Conservation (phyloP, 805 yeast species). For the Candida rishiriensis region DNA sequence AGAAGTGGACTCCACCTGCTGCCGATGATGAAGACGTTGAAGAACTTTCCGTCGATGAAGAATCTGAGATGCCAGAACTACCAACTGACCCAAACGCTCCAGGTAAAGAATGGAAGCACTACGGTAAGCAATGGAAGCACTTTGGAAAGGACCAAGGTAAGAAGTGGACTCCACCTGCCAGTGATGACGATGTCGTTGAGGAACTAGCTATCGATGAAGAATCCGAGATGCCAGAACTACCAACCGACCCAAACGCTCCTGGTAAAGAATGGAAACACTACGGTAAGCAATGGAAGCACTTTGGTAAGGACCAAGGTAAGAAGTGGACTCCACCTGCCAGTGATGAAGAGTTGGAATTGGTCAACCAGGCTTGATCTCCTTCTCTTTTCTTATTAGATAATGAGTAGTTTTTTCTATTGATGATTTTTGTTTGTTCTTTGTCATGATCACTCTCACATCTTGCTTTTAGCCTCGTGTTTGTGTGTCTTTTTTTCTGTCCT, state of each 20-base stretch:
- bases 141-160: slow-evolving; percentile 19
- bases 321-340: slow-evolving; percentile 14
- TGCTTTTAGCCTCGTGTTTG: not conserved
- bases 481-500: not conserved
- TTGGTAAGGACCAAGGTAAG: slow-evolving; percentile 20
- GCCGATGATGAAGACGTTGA: slow-evolving; percentile 5
- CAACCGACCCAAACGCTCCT: slow-evolving; percentile 11
- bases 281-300: slow-evolving; percentile 10
- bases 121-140: slow-evolving; percentile 10
- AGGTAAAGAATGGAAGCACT: slow-evolving; percentile 13
- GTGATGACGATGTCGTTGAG: slow-evolving; percentile 3
- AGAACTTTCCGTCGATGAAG: not conserved
- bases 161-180: slow-evolving; percentile 15
- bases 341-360: not conserved
- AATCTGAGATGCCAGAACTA: not conserved
- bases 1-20: slow-evolving; percentile 16
- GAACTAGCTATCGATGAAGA: not conserved
- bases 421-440: not conserved
- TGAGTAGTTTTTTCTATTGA: not conserved
- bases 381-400: no score
- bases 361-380: slow-evolving; percentile 1
- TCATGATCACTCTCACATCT: not conserved
- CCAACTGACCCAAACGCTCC: slow-evolving; percentile 10
- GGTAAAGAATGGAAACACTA: slow-evolving; percentile 13
- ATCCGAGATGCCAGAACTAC: not conserved